Percentiles rank a stretch among this genome's conserved stretches.
Evolutionary conservation across 2,329 filamentous ascomycete species (phyloP).

Genomic region (Hortaea werneckii): DNA sequence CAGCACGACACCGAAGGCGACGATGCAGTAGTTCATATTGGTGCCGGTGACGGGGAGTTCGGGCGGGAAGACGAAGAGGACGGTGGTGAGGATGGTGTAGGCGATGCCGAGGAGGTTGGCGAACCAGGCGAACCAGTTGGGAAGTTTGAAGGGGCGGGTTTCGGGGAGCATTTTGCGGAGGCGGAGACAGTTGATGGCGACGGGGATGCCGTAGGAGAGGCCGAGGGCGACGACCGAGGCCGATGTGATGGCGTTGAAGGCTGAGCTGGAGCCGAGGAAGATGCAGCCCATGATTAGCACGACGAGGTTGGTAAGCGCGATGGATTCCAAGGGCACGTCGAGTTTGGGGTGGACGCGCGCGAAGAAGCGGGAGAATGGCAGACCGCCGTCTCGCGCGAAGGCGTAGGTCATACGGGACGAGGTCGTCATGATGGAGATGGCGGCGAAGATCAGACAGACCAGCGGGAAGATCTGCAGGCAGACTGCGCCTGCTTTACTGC

Average conservation of each 20-base stretch:
- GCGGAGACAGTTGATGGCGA: slow-evolving; percentile 57
- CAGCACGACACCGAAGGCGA: slow-evolving; percentile 48
- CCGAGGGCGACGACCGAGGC: slow-evolving; percentile 60
- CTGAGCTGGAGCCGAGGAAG: slow-evolving; percentile 27
- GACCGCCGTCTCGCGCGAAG: slow-evolving; percentile 27
- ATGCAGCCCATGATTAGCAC: slow-evolving; percentile 27
- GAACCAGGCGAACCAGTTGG: slow-evolving; percentile 47
- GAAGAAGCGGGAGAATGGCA: slow-evolving; percentile 26
- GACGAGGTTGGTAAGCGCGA: slow-evolving; percentile 22
- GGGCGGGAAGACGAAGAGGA: slow-evolving; percentile 67
- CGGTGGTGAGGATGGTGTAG: slow-evolving; percentile 59
- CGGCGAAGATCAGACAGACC: slow-evolving; percentile 26
- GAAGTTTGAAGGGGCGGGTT: slow-evolving; percentile 45
- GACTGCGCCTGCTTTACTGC: slow-evolving; percentile 24
- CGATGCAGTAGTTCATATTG: slow-evolving; percentile 59
- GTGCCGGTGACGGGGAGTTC: slow-evolving; percentile 51
- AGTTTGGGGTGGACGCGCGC: slow-evolving; percentile 25
- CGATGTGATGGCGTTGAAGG: slow-evolving; percentile 29
- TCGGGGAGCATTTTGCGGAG: slow-evolving; percentile 55
- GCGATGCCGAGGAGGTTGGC: slow-evolving; percentile 51
- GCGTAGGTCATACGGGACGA: slow-evolving; percentile 28
- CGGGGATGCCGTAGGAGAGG: slow-evolving; percentile 64
- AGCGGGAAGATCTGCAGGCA: slow-evolving; percentile 28
- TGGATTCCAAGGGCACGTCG: slow-evolving; percentile 26
- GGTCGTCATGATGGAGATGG: slow-evolving; percentile 27